Evolutionary conservation across 192 early-diverging fungal species (phyloP).

Genomic region (Backusella mclennaniae): DNA sequence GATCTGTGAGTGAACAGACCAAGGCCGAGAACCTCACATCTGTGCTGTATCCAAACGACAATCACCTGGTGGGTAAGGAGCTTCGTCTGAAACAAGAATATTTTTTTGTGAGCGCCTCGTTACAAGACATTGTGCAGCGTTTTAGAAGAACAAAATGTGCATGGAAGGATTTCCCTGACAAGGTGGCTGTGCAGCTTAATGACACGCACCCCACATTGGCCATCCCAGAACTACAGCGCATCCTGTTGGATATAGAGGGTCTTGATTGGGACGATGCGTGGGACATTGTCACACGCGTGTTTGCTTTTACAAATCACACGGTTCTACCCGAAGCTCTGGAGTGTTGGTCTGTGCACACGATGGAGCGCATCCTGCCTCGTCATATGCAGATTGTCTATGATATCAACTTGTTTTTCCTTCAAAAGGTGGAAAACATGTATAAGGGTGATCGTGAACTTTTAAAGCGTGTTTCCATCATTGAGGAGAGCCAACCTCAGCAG

Average conservation of each 20-base stretch:
- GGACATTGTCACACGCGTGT: slow-evolving; percentile 83
- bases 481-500: slow-evolving; percentile 87
- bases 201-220: slow-evolving; percentile 97
- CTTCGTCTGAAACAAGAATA: slow-evolving; percentile 97
- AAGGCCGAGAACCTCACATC: slow-evolving; percentile 92
- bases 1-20: slow-evolving; percentile 88
- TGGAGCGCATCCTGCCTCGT: slow-evolving; percentile 89
- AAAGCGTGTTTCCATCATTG: slow-evolving; percentile 90
- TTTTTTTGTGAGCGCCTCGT: slow-evolving; percentile 89
- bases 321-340: slow-evolving; percentile 98
- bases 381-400: slow-evolving; percentile 99
- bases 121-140: slow-evolving; percentile 86
- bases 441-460: slow-evolving; percentile 86
- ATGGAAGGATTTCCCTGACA: slow-evolving; percentile 86
- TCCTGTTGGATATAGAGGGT: slow-evolving; percentile 90
- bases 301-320: slow-evolving; percentile 99
- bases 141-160: slow-evolving; percentile 87
- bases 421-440: slow-evolving; percentile 83
- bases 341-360: slow-evolving; percentile 93
- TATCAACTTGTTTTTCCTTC: slow-evolving; percentile 98
- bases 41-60: slow-evolving; percentile 97
- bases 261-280: slow-evolving; percentile 95
- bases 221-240: slow-evolving; percentile 91
- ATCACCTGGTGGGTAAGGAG: slow-evolving; percentile 95
- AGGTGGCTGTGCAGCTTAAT: slow-evolving; percentile 97